These are phyloP conservation scores for Epicoccum sorghinum DNA, from an alignment of 2,329 filamentous ascomycete species.

Conservation along the genomic window DNA sequence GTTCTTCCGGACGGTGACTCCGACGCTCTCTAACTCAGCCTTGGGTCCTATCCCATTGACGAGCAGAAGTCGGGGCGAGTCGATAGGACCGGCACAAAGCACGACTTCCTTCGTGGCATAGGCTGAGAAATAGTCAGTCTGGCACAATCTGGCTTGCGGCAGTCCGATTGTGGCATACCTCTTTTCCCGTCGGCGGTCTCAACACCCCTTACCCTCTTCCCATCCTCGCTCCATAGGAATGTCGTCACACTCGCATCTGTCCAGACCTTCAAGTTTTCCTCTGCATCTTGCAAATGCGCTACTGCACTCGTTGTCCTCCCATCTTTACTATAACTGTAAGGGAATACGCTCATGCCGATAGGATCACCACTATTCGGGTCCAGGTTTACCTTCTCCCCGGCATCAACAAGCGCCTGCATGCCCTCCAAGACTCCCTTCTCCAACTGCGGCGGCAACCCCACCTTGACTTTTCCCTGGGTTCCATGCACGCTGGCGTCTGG, in stretches of 20 bases:
- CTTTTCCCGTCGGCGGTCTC: slow-evolving; percentile 34
- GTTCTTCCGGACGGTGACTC: slow-evolving; percentile 50
- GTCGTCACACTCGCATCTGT: slow-evolving; percentile 55
- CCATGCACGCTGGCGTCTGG: slow-evolving; percentile 58
- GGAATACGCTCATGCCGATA: slow-evolving; percentile 37
- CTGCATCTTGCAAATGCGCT: slow-evolving; percentile 47
- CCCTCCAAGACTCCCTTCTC: slow-evolving; percentile 63
- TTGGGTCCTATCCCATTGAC: slow-evolving; percentile 57
- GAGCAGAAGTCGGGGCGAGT: slow-evolving; percentile 51
- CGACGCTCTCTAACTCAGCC: slow-evolving; percentile 49
- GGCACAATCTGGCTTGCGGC: not conserved
- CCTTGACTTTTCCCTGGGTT: slow-evolving; percentile 31
- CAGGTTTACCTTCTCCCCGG: slow-evolving; percentile 61
- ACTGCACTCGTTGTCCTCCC: slow-evolving; percentile 43
- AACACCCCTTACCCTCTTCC: slow-evolving; percentile 37
- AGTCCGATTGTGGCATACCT: slow-evolving; percentile 29
- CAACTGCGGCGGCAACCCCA: slow-evolving; percentile 56
- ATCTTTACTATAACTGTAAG: slow-evolving; percentile 46
- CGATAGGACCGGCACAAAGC: slow-evolving; percentile 41
- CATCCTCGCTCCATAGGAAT: slow-evolving; percentile 31
- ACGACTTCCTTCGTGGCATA: slow-evolving; percentile 42
- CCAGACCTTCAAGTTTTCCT: slow-evolving; percentile 60
- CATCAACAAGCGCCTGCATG: slow-evolving; percentile 61
- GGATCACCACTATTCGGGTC: slow-evolving; percentile 56
- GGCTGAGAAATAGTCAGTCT: not conserved